Evolutionary conservation across 164 flowering plant species (phyloP).

Genomic region (Stephania japonica): DNA sequence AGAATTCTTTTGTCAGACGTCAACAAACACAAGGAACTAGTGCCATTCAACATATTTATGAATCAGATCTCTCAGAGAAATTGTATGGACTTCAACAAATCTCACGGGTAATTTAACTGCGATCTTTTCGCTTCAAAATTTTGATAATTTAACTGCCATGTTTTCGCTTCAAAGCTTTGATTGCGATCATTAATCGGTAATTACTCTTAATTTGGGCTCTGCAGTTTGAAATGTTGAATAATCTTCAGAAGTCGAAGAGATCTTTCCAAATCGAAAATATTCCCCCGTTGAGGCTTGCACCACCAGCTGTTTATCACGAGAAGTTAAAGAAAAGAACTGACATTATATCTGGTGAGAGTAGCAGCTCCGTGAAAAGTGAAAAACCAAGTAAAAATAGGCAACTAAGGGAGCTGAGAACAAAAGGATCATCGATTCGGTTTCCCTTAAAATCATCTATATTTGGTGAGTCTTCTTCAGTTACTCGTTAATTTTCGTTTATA

Average conservation of each 20-base stretch:
- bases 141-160: neutral
- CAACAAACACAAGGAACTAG: slow-evolving; percentile 32
- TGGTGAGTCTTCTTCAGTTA: slow-evolving; percentile 37
- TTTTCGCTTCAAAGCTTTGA: neutral
- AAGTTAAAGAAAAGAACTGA: slow-evolving; percentile 65
- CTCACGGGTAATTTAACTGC: slow-evolving; percentile 54
- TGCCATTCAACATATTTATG: slow-evolving; percentile 35
- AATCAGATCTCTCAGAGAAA: slow-evolving; percentile 50
- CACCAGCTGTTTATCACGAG: slow-evolving; percentile 93
- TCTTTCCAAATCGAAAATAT: slow-evolving; percentile 50
- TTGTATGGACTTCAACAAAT: slow-evolving; percentile 53
- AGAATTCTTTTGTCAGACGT: slow-evolving; percentile 33
- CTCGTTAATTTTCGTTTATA: too few relatives aligned
- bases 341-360: slow-evolving; percentile 47
- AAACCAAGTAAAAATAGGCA: slow-evolving; percentile 43
- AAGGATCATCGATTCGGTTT: slow-evolving; percentile 63
- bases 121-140: neutral
- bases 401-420: slow-evolving; percentile 47
- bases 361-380: slow-evolving; percentile 32
- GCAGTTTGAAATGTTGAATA: slow-evolving; percentile 83
- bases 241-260: slow-evolving; percentile 56
- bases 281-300: slow-evolving; percentile 85
- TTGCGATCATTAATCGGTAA: neutral
- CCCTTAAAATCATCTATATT: slow-evolving; percentile 69
- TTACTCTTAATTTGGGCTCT: slow-evolving; percentile 16